These are phyloP conservation scores for Obelidium mucronatum DNA, from an alignment of 192 early-diverging fungal genomes.

Conservation along the genomic window DNA sequence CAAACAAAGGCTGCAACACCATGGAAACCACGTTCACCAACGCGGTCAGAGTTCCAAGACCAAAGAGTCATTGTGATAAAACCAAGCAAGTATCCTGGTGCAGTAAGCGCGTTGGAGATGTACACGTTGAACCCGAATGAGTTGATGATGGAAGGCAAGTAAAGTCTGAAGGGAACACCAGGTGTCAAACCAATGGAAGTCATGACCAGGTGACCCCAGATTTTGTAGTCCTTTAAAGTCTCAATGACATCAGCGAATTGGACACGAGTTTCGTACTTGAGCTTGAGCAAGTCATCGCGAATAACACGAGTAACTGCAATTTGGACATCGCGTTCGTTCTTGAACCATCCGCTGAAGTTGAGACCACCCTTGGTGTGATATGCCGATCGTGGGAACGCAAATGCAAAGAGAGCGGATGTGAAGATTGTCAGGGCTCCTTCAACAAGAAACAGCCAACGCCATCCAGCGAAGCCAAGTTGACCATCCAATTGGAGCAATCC, in stretches of 20 bases:
- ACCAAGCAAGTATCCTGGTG: constrained; percentile 32
- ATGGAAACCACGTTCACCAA: no score
- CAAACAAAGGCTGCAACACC: constrained; percentile 20
- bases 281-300: constrained; percentile 55
- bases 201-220: constrained; percentile 39
- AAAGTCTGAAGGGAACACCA: constrained; percentile 26
- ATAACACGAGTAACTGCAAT: no score
- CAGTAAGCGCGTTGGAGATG: constrained; percentile 41
- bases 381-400: constrained; percentile 60
- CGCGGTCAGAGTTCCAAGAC: constrained; percentile 31
- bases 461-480: constrained; percentile 59
- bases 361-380: constrained; percentile 8
- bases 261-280: constrained; percentile 18
- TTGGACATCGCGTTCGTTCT: no score
- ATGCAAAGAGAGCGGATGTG: constrained; percentile 60
- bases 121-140: constrained; percentile 42
- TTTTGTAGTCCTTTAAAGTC: constrained; percentile 32
- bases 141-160: constrained; percentile 41
- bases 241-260: constrained; percentile 26
- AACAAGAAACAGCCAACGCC: constrained; percentile 73
- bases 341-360: no score
- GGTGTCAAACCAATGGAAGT: constrained; percentile 23
- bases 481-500: constrained; percentile 65
- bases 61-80: no score
- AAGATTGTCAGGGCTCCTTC: constrained; percentile 64